These are phyloP conservation scores for Lachnellula subtilissima DNA, from an alignment of 2,329 filamentous ascomycete genomes.

Conservation along the genomic window DNA sequence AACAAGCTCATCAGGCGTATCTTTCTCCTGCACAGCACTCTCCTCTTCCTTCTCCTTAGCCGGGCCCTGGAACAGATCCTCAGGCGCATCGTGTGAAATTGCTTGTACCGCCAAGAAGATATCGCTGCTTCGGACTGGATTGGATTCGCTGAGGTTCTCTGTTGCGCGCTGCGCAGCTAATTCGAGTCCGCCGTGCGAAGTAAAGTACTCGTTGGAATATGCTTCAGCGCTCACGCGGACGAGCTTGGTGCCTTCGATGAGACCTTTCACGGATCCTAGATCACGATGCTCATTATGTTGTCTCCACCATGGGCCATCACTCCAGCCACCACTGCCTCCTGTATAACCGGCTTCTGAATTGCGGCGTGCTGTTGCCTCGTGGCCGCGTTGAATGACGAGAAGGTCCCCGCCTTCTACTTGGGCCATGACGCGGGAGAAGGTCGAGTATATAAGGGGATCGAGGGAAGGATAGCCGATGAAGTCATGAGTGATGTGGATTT, in stretches of 20 bases:
- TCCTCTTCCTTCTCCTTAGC: slow-evolving; percentile 52
- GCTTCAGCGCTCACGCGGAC: slow-evolving; percentile 83
- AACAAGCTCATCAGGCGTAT: slow-evolving; percentile 55
- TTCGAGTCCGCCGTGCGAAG: slow-evolving; percentile 71
- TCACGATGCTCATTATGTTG: slow-evolving; percentile 65
- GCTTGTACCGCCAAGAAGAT: slow-evolving; percentile 96
- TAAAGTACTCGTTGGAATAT: slow-evolving; percentile 82
- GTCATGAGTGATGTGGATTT: slow-evolving; percentile 97
- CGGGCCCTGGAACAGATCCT: slow-evolving; percentile 62
- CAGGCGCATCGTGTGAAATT: slow-evolving; percentile 59
- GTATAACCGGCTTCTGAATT: slow-evolving; percentile 55
- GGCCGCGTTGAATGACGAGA: slow-evolving; percentile 87
- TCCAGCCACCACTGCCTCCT: slow-evolving; percentile 67
- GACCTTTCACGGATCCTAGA: slow-evolving; percentile 72
- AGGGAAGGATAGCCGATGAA: slow-evolving; percentile 90
- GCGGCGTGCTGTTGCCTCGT: slow-evolving; percentile 70
- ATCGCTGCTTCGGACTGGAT: slow-evolving; percentile 87
- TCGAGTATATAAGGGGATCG: slow-evolving; percentile 84
- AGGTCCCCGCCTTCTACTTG: slow-evolving; percentile 97
- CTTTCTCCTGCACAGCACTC: slow-evolving; percentile 46
- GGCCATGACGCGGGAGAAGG: slow-evolving; percentile 95
- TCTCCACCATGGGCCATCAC: slow-evolving; percentile 95
- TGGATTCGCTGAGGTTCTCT: slow-evolving; percentile 73
- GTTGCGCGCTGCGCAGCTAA: slow-evolving; percentile 74
- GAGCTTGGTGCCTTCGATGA: slow-evolving; percentile 85